Evolutionary conservation across 1,139 yeast species (phyloP).

Genomic region (Arxiozyma slooffiae): DNA sequence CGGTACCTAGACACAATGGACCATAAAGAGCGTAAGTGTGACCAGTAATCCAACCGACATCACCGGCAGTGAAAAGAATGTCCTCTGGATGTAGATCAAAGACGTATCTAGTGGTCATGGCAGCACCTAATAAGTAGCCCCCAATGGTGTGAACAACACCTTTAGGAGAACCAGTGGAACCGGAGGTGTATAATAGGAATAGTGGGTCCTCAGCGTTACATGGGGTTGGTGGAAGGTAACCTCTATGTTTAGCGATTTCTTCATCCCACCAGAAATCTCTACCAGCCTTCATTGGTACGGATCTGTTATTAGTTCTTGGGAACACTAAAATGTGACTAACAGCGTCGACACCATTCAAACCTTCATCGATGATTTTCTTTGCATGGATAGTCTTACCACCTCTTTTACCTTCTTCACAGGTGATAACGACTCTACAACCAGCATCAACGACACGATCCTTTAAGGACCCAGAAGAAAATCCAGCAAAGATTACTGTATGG

Average conservation of each 20-base stretch:
- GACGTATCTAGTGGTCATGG: conserved; percentile 84
- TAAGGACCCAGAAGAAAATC: conserved; percentile 89
- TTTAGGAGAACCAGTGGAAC: conserved; percentile 96
- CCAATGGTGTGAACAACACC: conserved; percentile 95
- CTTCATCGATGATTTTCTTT: conserved; percentile 91
- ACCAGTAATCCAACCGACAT: conserved; percentile 99
- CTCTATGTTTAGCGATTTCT: conserved; percentile 68
- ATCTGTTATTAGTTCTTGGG: conserved; percentile 71
- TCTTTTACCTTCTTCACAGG: conserved; percentile 93
- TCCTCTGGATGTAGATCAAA: conserved; percentile 88
- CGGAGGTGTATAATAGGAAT: conserved; percentile 37
- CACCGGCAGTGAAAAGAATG: conserved; percentile 92
- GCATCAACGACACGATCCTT: conserved; percentile 89
- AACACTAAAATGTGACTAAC: conserved; percentile 78
- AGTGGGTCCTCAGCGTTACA: conserved; percentile 40
- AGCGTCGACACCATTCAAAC: conserved; percentile 64
- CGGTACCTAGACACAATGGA: conserved; percentile 79
- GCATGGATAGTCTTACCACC: conserved; percentile 81
- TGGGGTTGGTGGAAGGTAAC: conserved; percentile 79
- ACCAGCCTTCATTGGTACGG: conserved; percentile 51
- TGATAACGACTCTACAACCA: conserved; percentile 75
- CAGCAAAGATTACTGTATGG: conserved; percentile 95
- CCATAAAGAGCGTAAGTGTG: conserved; percentile 95
- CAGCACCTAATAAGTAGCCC: conserved; percentile 91
- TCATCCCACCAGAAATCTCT: conserved; percentile 95